Evolutionary conservation across 345 rosid species (phyloP).

Genomic region (Physaria fendleri): DNA sequence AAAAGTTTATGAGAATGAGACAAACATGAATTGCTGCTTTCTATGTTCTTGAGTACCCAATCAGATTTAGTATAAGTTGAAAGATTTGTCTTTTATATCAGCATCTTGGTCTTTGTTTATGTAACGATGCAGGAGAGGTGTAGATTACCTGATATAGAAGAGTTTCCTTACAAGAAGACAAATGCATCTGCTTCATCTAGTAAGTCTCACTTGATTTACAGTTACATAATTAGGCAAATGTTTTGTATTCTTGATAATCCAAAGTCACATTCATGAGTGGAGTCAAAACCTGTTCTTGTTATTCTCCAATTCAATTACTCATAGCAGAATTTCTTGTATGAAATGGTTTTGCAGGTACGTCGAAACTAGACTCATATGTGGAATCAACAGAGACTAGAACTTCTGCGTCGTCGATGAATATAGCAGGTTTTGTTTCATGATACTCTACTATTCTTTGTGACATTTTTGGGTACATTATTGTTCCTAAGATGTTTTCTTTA

Average conservation of each 20-base stretch:
- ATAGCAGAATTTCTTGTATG: not conserved
- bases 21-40: not conserved
- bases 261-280: not conserved
- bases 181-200: slow-evolving; percentile 32
- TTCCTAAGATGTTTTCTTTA: slow-evolving; percentile 8
- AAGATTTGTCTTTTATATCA: not conserved
- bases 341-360: slow-evolving; percentile 35
- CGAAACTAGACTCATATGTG: slow-evolving; percentile 21
- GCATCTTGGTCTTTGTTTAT: not conserved
- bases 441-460: not conserved
- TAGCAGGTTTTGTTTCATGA: slow-evolving; percentile 13
- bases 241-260: not conserved
- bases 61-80: not conserved
- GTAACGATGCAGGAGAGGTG: slow-evolving; percentile 36
- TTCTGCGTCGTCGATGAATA: slow-evolving; percentile 16
- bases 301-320: slow-evolving; percentile 1
- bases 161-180: slow-evolving; percentile 45
- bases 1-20: not conserved
- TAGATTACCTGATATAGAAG: slow-evolving; percentile 68
- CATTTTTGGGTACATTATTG: not conserved
- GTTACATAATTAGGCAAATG: not conserved
- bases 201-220: slow-evolving; percentile 27
- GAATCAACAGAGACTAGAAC: slow-evolving; percentile 14
- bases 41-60: not conserved
- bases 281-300: not conserved